Conservation (phyloP, 768 basidiomycete genomes). For the Termitomyces bulborhizus region DNA sequence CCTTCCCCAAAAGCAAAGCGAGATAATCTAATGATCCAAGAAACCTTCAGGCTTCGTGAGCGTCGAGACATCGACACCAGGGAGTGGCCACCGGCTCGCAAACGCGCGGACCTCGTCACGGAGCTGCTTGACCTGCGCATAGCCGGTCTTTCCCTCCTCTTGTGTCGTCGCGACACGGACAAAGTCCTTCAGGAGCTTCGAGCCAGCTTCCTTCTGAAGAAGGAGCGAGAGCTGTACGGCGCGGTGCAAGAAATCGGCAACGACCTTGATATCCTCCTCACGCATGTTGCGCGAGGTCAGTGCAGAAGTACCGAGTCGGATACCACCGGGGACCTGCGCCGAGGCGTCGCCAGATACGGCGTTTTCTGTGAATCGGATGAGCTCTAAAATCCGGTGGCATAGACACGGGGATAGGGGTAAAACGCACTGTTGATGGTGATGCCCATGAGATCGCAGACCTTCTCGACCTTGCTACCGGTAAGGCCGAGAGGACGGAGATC, state of each 20-base stretch:
- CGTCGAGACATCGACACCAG: slow-evolving; percentile 61
- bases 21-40: slow-evolving; percentile 12
- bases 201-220: slow-evolving; percentile 92
- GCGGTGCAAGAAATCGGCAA: slow-evolving; percentile 90
- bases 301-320: slow-evolving; percentile 92
- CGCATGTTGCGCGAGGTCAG: slow-evolving; percentile 92
- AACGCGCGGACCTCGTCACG: slow-evolving; percentile 77
- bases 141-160: slow-evolving; percentile 67
- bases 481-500: slow-evolving; percentile 91
- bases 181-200: slow-evolving; percentile 95
- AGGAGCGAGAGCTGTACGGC: slow-evolving; percentile 85
- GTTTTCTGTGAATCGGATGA: slow-evolving; percentile 54
- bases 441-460: slow-evolving; percentile 93
- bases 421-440: slow-evolving; percentile 92
- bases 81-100: slow-evolving; percentile 86
- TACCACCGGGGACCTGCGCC: slow-evolving; percentile 93
- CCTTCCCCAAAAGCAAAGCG: background rate
- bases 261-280: slow-evolving; percentile 79
- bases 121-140: slow-evolving; percentile 64
- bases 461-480: slow-evolving; percentile 98
- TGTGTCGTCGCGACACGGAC: slow-evolving; percentile 69
- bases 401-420: background rate
- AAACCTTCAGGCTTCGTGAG: slow-evolving; percentile 58
- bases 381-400: background rate
- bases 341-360: slow-evolving; percentile 96